phyloP scores from a whole-genome alignment of 1,284 basidiomycete genomes.

The Cutaneotrichosporon sp. region DNA sequence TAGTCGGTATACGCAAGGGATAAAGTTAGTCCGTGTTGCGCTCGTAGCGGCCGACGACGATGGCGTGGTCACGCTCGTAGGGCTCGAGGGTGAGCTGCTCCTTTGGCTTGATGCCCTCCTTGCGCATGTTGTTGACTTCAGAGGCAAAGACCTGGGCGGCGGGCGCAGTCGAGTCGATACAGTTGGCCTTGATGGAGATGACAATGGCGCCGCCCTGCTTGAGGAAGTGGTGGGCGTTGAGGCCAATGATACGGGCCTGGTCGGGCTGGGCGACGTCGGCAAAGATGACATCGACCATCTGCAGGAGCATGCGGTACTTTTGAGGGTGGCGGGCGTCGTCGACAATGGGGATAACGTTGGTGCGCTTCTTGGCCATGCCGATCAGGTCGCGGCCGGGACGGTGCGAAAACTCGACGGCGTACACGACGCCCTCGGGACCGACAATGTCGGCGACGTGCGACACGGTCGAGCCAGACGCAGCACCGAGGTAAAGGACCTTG shows the following conservation, averaged over 20 bases:
- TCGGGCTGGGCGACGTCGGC: constrained; percentile 98
- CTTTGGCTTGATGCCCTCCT: constrained; percentile 79
- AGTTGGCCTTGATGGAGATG: constrained; percentile 99
- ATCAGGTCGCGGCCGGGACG: constrained; percentile 96
- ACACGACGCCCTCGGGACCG: constrained; percentile 93
- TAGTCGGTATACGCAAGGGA: neutral
- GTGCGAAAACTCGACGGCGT: constrained; percentile 97
- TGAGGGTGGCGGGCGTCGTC: constrained; percentile 94
- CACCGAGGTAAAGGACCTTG: constrained; percentile 97
- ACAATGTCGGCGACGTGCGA: constrained; percentile 98
- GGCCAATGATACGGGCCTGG: constrained; percentile 89
- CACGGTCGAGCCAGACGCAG: constrained; percentile 88
- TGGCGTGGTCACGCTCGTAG: constrained; percentile 51
- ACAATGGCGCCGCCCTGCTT: constrained; percentile 89
- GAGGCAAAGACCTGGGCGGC: constrained; percentile 85
- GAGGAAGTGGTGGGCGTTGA: constrained; percentile 94
- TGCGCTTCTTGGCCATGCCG: constrained; percentile 99
- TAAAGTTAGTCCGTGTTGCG: constrained; percentile 26
- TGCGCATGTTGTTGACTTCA: constrained; percentile 80
- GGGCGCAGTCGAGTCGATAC: constrained; percentile 91
- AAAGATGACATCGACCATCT: constrained; percentile 91
- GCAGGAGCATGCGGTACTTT: constrained; percentile 91
- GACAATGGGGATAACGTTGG: constrained; percentile 97
- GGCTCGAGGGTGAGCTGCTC: constrained; percentile 56
- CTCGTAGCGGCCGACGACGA: constrained; percentile 48